phyloP scores from a whole-genome alignment of 2,329 filamentous ascomycete species.

The Epichloe bromicola region DNA sequence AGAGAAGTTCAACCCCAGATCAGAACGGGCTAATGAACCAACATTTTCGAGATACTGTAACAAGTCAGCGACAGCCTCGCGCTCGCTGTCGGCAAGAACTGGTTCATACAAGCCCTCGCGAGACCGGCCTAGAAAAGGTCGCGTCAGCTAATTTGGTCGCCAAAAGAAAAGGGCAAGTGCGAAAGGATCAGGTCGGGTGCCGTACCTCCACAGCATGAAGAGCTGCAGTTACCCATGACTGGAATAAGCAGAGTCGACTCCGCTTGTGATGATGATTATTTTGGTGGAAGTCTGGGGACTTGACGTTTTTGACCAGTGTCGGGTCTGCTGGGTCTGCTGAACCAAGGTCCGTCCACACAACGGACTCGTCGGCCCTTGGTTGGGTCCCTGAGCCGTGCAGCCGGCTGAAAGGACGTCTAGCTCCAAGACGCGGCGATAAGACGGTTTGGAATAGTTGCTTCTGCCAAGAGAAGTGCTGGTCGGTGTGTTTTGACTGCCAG shows the following conservation, averaged over 20 bases:
- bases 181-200: constrained; percentile 13
- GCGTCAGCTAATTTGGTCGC: constrained; percentile 15
- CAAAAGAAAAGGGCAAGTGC: constrained; percentile 2
- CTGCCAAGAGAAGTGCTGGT: neutral
- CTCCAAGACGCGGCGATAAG: neutral
- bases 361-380: neutral
- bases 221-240: constrained; percentile 50
- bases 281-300: neutral
- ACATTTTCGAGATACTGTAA: constrained; percentile 96
- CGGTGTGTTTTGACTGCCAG: neutral
- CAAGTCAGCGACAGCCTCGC: constrained; percentile 91
- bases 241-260: neutral
- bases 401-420: neutral
- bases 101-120: constrained; percentile 75
- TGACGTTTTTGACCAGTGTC: neutral
- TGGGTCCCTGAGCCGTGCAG: neutral
- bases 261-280: neutral
- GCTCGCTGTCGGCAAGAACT: constrained; percentile 86
- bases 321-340: neutral
- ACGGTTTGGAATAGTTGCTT: neutral
- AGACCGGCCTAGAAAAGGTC: constrained; percentile 45
- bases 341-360: neutral
- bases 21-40: constrained; percentile 20
- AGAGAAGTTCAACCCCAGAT: neutral
- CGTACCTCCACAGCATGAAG: constrained; percentile 42